phyloP scores from a whole-genome alignment of 208 protist species.

The Chromosphaera perkinsii region DNA sequence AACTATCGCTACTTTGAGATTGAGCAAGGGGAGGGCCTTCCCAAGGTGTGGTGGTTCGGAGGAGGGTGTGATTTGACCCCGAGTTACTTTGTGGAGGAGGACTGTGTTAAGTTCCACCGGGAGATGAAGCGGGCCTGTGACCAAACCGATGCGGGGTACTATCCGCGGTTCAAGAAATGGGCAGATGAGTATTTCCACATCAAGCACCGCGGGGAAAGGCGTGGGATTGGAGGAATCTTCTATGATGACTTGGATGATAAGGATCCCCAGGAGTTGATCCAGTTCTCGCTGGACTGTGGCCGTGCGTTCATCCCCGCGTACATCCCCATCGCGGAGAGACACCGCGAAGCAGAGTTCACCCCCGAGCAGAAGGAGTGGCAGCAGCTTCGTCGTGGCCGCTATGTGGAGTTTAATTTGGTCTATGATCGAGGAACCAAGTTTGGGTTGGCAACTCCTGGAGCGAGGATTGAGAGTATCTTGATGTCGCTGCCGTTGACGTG shows the following conservation, averaged over 20 bases:
- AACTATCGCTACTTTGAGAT: conserved; percentile 57
- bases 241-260: conserved; percentile 64
- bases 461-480: conserved; percentile 72
- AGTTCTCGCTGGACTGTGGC: conserved; percentile 56
- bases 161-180: conserved; percentile 64
- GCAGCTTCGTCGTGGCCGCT: conserved; percentile 67
- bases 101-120: conserved; percentile 58
- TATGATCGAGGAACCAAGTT: conserved; percentile 72
- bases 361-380: conserved; percentile 62
- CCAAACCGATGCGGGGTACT: conserved; percentile 52
- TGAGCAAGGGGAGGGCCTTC: not conserved
- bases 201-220: conserved; percentile 53
- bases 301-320: conserved; percentile 61
- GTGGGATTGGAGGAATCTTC: conserved; percentile 75
- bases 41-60: conserved; percentile 73
- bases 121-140: conserved; percentile 51
- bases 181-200: conserved; percentile 76
- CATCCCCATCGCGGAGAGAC: conserved; percentile 48
- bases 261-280: conserved; percentile 50
- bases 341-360: conserved; percentile 20
- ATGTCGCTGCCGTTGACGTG: conserved; percentile 61
- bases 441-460: conserved; percentile 67
- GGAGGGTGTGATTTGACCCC: conserved; percentile 74
- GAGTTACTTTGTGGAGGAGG: conserved; percentile 62
- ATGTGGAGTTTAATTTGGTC: conserved; percentile 47